Percentiles rank a stretch among this genome's conserved stretches.
These are phyloP conservation scores for Lepiota venenata DNA, from an alignment of 768 basidiomycete species.

Conservation along the genomic window DNA sequence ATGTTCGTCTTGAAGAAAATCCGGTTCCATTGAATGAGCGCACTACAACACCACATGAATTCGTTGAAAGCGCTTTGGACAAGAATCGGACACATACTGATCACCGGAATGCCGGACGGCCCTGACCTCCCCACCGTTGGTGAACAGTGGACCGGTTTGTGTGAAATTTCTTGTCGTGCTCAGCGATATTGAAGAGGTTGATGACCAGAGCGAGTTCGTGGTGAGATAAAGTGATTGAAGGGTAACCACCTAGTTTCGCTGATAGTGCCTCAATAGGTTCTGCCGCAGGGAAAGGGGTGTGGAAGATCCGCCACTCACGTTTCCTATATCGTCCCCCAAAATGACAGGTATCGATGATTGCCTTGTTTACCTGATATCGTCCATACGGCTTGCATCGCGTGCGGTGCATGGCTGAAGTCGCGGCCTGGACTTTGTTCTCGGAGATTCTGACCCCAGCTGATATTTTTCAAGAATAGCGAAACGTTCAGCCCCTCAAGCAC, in stretches of 20 bases:
- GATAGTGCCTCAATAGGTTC: constrained; percentile 25
- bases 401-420: not conserved
- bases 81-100: constrained; percentile 27
- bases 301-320: constrained; percentile 32
- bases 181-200: too few relatives aligned
- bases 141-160: constrained; percentile 49
- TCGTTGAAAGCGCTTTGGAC: too few relatives aligned
- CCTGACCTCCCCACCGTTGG: constrained; percentile 38
- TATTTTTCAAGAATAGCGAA: constrained; percentile 37
- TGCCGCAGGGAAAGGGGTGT: constrained; percentile 22
- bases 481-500: constrained; percentile 35
- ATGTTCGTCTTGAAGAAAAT: constrained; percentile 41
- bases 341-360: constrained; percentile 12
- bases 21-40: constrained; percentile 45
- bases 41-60: constrained; percentile 24
- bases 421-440: constrained; percentile 16
- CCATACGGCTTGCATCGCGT: constrained; percentile 13
- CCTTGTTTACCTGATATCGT: not conserved
- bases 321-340: constrained; percentile 8
- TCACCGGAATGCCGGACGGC: constrained; percentile 35
- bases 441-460: constrained; percentile 36
- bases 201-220: too few relatives aligned
- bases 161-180: too few relatives aligned
- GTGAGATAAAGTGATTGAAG: constrained; percentile 21
- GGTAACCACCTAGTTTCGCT: constrained; percentile 21